Percentiles rank a stretch among this genome's conserved stretches.
These are phyloP conservation scores for Coniochaeta pulveracea DNA, from an alignment of 2,329 filamentous ascomycete species.

Conservation along the genomic window DNA sequence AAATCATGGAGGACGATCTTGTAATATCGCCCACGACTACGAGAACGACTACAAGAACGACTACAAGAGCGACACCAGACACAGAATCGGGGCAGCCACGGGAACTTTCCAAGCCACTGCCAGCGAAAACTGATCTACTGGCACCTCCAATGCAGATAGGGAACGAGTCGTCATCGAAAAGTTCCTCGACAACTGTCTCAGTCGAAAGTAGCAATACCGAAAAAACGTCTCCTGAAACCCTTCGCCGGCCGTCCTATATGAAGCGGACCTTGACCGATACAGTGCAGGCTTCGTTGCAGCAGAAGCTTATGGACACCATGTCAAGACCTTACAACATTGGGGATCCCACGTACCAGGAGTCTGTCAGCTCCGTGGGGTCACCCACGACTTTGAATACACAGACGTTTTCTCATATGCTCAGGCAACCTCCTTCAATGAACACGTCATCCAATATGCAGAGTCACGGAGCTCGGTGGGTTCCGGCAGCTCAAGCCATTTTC, in stretches of 20 bases:
- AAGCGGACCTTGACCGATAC: slow-evolving; percentile 87
- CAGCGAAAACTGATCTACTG: background rate
- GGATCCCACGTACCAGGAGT: slow-evolving; percentile 26
- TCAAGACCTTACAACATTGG: slow-evolving; percentile 63
- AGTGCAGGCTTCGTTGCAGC: slow-evolving; percentile 61
- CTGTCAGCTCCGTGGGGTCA: slow-evolving; percentile 26
- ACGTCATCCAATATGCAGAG: slow-evolving; percentile 57
- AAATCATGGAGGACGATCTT: slow-evolving; percentile 25
- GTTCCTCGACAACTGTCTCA: too few species aligned
- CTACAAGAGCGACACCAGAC: slow-evolving; percentile 4
- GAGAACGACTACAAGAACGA: slow-evolving; percentile 4
- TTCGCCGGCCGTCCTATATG: slow-evolving; percentile 51
- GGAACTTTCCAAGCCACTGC: background rate
- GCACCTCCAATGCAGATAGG: too few species aligned
- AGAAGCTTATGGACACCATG: slow-evolving; percentile 75
- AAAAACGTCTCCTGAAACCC: slow-evolving; percentile 40
- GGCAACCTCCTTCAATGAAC: slow-evolving; percentile 31
- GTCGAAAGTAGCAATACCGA: slow-evolving; percentile 28
- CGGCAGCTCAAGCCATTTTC: slow-evolving; percentile 91
- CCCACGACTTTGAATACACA: slow-evolving; percentile 17
- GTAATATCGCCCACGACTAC: slow-evolving; percentile 20
- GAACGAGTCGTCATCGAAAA: background rate
- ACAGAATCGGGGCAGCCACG: background rate
- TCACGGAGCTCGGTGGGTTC: slow-evolving; percentile 82
- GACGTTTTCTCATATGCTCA: slow-evolving; percentile 24